A percentile compares a stretch with the other conserved stretches of the same genome.
phyloP scores from a whole-genome alignment of 2,329 filamentous ascomycete genomes.

The Cordyceps cicadae region DNA sequence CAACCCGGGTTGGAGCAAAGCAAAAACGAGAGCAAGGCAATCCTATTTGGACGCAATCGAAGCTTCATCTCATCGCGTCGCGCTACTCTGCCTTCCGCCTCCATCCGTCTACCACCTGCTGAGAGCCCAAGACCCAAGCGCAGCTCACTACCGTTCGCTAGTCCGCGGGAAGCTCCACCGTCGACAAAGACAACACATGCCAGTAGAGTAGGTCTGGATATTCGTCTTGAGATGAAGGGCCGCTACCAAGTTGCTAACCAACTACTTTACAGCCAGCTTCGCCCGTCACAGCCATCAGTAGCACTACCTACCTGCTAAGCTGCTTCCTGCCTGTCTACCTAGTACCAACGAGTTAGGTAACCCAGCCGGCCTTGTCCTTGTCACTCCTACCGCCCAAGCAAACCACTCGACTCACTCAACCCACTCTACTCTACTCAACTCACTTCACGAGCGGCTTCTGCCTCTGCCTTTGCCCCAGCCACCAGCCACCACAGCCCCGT shows the following conservation, averaged over 20 bases:
- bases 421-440: neutral
- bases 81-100: neutral
- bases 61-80: neutral
- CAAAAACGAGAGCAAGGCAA: neutral
- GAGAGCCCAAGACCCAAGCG: neutral
- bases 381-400: neutral
- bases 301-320: neutral
- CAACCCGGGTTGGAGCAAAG: neutral
- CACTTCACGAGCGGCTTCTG: neutral
- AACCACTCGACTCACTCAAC: neutral
- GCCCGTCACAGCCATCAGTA: neutral
- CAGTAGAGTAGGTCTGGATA: neutral
- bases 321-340: too few species aligned
- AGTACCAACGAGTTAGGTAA: too few species aligned
- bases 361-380: neutral
- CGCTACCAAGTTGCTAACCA: too few species aligned
- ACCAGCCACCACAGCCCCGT: conserved; percentile 3
- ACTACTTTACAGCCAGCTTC: too few species aligned
- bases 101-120: neutral
- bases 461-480: neutral
- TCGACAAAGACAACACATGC: neutral
- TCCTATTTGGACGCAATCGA: neutral
- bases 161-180: neutral
- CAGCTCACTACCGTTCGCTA: neutral
- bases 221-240: neutral